phyloP scores from a whole-genome alignment of 2,329 filamentous ascomycete genomes.

The Diaporthe batatas region DNA sequence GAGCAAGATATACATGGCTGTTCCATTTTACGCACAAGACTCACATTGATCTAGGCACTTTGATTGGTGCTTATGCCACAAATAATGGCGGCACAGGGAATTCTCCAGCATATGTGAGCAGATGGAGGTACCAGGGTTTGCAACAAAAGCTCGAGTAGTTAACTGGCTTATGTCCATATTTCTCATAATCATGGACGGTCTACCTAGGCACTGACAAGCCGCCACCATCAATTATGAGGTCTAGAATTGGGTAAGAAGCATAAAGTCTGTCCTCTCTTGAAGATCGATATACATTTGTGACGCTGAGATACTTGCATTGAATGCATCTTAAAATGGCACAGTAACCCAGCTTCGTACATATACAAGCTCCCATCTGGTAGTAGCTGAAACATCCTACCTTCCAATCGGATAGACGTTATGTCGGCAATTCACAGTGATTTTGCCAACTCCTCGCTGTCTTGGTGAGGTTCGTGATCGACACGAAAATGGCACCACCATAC shows the following conservation, averaged over 20 bases:
- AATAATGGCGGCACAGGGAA: slow-evolving; percentile 49
- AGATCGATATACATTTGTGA: neutral
- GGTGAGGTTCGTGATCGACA: slow-evolving; percentile 4
- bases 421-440: neutral
- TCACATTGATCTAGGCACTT: slow-evolving; percentile 49
- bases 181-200: neutral
- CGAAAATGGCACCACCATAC: slow-evolving; percentile 21
- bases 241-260: neutral
- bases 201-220: neutral
- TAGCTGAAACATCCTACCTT: neutral
- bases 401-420: neutral
- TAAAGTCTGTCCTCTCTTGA: neutral
- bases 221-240: neutral
- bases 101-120: slow-evolving; percentile 21
- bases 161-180: neutral
- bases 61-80: slow-evolving; percentile 54
- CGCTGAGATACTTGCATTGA: neutral
- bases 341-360: neutral
- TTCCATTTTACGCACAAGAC: neutral
- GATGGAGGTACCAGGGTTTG: slow-evolving; percentile 33
- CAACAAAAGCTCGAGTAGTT: slow-evolving; percentile 3
- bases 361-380: too few species aligned
- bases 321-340: too few species aligned
- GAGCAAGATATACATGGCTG: neutral
- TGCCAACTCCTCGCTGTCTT: neutral